Percentiles rank a stretch among this genome's conserved stretches.
These are phyloP conservation scores for Ascochyta fabae DNA, from an alignment of 2,329 filamentous ascomycete genomes.

Conservation along the genomic window DNA sequence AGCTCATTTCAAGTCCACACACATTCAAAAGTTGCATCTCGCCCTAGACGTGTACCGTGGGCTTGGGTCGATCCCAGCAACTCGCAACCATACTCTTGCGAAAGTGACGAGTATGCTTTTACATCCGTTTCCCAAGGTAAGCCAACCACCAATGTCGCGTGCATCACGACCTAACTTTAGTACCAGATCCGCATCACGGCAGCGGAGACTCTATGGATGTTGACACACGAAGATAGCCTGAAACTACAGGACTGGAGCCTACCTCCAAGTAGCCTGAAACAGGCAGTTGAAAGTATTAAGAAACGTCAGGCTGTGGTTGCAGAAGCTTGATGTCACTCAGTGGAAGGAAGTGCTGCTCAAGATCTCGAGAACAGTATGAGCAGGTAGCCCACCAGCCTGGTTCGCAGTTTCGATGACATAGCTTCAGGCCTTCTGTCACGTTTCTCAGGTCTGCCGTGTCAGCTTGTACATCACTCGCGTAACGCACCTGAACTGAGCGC, in stretches of 20 bases:
- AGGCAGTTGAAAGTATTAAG: slow-evolving; percentile 36
- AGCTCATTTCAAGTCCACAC: slow-evolving; percentile 81
- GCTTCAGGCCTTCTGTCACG: neutral
- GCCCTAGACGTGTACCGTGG: slow-evolving; percentile 81
- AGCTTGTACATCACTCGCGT: slow-evolving; percentile 1
- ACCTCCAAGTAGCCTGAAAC: slow-evolving; percentile 42
- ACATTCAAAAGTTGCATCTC: slow-evolving; percentile 80
- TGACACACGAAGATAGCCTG: slow-evolving; percentile 45
- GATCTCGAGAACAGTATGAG: neutral
- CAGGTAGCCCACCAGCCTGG: neutral
- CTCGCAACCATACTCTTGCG: slow-evolving; percentile 64
- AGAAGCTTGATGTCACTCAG: slow-evolving; percentile 2
- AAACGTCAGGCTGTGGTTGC: slow-evolving; percentile 1
- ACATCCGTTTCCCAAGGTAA: slow-evolving; percentile 81
- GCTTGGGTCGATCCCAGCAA: slow-evolving; percentile 62
- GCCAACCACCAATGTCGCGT: neutral
- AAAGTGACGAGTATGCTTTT: slow-evolving; percentile 75
- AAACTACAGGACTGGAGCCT: slow-evolving; percentile 48
- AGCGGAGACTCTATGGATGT: slow-evolving; percentile 51
- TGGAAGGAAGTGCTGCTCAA: neutral
- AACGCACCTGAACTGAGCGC: neutral
- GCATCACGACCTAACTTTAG: neutral
- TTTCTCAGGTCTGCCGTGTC: neutral
- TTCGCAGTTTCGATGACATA: neutral
- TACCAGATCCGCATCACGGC: slow-evolving; percentile 44